Percentiles rank a stretch among this genome's conserved stretches.
Conservation (phyloP, 129 eudicot genomes). For the Tagetes patula region DNA sequence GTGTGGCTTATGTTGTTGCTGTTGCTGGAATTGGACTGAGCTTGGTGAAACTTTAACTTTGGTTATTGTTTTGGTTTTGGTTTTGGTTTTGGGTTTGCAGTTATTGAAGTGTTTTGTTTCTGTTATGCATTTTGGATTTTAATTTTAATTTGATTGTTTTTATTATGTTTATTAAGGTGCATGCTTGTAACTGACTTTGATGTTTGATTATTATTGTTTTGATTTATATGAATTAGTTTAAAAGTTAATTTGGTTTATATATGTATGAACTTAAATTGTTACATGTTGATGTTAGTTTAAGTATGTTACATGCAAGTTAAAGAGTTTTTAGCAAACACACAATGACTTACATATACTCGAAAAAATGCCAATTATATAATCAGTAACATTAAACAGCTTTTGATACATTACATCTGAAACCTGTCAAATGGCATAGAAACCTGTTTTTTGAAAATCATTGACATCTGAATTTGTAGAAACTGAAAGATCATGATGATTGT, state of each 20-base stretch:
- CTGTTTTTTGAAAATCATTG: background rate
- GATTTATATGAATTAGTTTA: background rate
- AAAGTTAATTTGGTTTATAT: background rate
- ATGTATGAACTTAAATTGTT: too few relatives aligned
- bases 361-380: background rate
- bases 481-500: background rate
- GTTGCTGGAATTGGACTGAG: conserved; percentile 5
- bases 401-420: background rate
- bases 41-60: conserved; percentile 12
- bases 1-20: background rate
- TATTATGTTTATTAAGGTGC: background rate
- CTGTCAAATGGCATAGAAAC: conserved; percentile 21
- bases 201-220: background rate
- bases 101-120: background rate
- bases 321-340: too few relatives aligned
- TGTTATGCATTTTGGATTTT: background rate
- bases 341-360: too few relatives aligned
- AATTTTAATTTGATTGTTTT: background rate
- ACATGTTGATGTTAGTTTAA: too few relatives aligned
- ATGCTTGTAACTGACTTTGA: background rate
- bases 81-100: background rate
- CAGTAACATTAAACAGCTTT: too few relatives aligned
- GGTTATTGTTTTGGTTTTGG: background rate
- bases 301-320: too few relatives aligned
- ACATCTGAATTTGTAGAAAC: conserved; percentile 28